Percentiles rank a stretch among this genome's conserved stretches.
Conservation (phyloP, 2,329 filamentous ascomycete genomes). For the Apiospora kogelbergensis region DNA sequence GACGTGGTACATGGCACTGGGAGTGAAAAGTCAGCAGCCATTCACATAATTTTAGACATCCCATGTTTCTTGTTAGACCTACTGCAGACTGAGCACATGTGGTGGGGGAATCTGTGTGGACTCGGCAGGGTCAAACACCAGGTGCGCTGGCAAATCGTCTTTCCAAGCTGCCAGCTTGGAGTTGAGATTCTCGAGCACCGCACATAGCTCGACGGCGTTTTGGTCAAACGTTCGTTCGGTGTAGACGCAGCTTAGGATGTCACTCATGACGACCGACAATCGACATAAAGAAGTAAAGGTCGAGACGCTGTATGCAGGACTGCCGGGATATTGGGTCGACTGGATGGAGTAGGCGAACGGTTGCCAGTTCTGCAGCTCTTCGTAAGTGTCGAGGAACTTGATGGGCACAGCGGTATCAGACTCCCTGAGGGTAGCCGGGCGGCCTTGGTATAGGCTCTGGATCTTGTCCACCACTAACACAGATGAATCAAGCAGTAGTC, state of each 20-base stretch:
- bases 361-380: slow-evolving; percentile 53
- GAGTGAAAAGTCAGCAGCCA: too few species aligned
- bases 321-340: slow-evolving; percentile 12
- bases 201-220: slow-evolving; percentile 34
- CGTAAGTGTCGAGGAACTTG: slow-evolving; percentile 47
- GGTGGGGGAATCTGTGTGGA: slow-evolving; percentile 37
- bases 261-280: slow-evolving; percentile 48
- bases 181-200: slow-evolving; percentile 38
- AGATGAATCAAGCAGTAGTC: too few species aligned
- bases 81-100: slow-evolving; percentile 43
- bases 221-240: slow-evolving; percentile 39
- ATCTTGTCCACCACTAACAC: slow-evolving; percentile 46
- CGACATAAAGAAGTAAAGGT: slow-evolving; percentile 42
- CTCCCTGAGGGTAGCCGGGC: slow-evolving; percentile 47
- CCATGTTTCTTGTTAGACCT: too few species aligned
- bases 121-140: slow-evolving; percentile 36
- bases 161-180: slow-evolving; percentile 43
- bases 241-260: slow-evolving; percentile 45
- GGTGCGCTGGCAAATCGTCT: slow-evolving; percentile 39
- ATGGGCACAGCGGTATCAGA: slow-evolving; percentile 46
- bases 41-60: too few species aligned
- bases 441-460: slow-evolving; percentile 54
- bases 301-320: slow-evolving; percentile 41
- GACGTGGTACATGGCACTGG: slow-evolving; percentile 47
- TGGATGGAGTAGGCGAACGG: slow-evolving; percentile 40